Conservation (phyloP, 768 basidiomycete genomes). For the Amanita pallidorosea region DNA sequence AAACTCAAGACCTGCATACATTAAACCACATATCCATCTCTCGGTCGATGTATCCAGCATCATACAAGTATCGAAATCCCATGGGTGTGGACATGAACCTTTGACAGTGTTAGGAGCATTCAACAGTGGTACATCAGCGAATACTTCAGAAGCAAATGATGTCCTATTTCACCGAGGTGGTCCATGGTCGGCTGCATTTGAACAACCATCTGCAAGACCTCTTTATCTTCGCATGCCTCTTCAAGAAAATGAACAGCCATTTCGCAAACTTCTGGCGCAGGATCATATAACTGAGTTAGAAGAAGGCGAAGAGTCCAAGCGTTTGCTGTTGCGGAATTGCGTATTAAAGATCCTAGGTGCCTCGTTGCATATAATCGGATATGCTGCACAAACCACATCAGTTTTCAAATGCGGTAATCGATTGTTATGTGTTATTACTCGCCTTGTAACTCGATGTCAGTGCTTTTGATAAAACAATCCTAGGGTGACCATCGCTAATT, state of each 20-base stretch:
- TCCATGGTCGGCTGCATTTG: conserved; percentile 93
- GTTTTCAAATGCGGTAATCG: not conserved
- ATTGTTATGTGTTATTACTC: conserved; percentile 7
- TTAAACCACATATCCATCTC: conserved; percentile 97
- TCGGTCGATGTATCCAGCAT: conserved; percentile 85
- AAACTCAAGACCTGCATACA: conserved; percentile 31
- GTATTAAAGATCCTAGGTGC: conserved; percentile 76
- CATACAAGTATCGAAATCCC: conserved; percentile 87
- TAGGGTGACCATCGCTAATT: conserved; percentile 82
- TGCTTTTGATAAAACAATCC: conserved; percentile 89
- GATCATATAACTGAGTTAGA: conserved; percentile 93
- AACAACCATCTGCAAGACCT: conserved; percentile 81
- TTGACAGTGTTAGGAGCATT: conserved; percentile 1
- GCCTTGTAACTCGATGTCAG: conserved; percentile 90
- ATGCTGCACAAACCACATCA: conserved; percentile 36
- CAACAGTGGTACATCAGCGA: not conserved
- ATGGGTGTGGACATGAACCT: conserved; percentile 93
- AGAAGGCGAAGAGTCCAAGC: conserved; percentile 88
- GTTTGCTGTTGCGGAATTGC: conserved; percentile 49
- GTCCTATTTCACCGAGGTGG: conserved; percentile 88
- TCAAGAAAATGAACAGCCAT: conserved; percentile 84
- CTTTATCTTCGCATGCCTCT: conserved; percentile 78
- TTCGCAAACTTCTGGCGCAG: conserved; percentile 81
- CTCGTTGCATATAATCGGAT: conserved; percentile 83
- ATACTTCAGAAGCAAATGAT: conserved; percentile 83